Percentiles rank a stretch among this genome's conserved stretches.
These are phyloP conservation scores for Cyberlindnera mycetangii DNA, from an alignment of 805 yeast species.

Conservation along the genomic window DNA sequence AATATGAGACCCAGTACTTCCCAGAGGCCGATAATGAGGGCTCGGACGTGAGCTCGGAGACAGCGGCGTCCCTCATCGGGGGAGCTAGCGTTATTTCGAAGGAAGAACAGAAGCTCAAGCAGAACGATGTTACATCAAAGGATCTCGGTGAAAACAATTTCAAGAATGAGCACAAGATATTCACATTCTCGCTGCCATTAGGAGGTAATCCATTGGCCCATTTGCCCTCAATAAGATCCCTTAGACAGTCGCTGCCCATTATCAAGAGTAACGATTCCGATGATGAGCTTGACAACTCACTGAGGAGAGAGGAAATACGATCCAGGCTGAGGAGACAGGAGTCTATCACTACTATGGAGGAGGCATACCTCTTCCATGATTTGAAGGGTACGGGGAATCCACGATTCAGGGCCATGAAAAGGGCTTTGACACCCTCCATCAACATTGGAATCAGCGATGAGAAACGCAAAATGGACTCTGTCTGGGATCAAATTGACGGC, in stretches of 20 bases:
- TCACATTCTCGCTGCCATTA: constrained; percentile 38
- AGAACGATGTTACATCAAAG: constrained; percentile 13
- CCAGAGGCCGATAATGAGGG: constrained; percentile 6
- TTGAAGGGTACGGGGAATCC: constrained; percentile 60
- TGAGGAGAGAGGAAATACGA: constrained; percentile 28
- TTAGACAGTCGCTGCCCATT: constrained; percentile 20
- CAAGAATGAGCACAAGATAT: constrained; percentile 31
- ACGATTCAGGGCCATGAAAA: constrained; percentile 65
- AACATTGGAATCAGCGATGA: constrained; percentile 21
- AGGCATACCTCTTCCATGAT: constrained; percentile 52
- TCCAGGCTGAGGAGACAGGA: constrained; percentile 45
- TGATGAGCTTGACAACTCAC: constrained; percentile 8
- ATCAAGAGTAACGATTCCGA: constrained; percentile 18
- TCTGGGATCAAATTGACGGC: constrained; percentile 66
- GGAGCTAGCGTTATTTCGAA: constrained; percentile 36
- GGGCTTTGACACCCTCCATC: constrained; percentile 52
- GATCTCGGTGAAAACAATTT: constrained; percentile 19
- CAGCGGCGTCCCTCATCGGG: constrained; percentile 37
- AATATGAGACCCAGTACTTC: constrained; percentile 3
- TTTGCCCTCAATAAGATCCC: constrained; percentile 22
- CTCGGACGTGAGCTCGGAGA: constrained; percentile 10
- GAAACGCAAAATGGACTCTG: constrained; percentile 27
- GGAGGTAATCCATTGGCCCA: constrained; percentile 32
- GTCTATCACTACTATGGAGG: constrained; percentile 60
- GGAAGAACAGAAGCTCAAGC: constrained; percentile 11